Conservation (phyloP, 192 early-diverging fungal species). For the Rhizoclosmatium globosum region DNA sequence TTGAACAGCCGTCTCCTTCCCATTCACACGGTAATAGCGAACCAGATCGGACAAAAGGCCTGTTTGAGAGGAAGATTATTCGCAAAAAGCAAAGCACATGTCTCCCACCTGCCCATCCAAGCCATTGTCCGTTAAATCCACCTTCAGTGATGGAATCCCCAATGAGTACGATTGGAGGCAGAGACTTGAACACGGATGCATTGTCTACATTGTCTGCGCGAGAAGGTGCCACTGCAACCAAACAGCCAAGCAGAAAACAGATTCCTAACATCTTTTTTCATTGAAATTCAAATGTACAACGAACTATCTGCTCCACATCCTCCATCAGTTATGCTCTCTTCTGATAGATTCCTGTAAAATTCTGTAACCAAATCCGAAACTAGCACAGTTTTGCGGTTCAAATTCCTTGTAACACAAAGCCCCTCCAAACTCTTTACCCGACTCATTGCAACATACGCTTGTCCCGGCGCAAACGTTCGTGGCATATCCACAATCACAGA, state of each 20-base stretch:
- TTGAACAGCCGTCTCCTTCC: not conserved
- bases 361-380: slow-evolving; percentile 13
- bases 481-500: slow-evolving; percentile 49
- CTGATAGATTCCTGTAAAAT: slow-evolving; percentile 28
- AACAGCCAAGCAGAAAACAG: not conserved
- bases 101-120: slow-evolving; percentile 9
- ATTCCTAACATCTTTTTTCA: not conserved
- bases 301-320: no score
- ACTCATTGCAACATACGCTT: slow-evolving; percentile 60
- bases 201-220: not conserved
- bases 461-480: slow-evolving; percentile 55
- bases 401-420: slow-evolving; percentile 33
- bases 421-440: slow-evolving; percentile 53
- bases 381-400: slow-evolving; percentile 28
- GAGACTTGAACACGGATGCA: not conserved
- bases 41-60: slow-evolving; percentile 1
- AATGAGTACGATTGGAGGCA: not conserved
- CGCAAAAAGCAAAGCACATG: not conserved
- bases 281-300: no score
- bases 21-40: not conserved
- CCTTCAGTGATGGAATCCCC: slow-evolving; percentile 30
- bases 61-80: not conserved
- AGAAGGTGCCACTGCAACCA: not conserved
- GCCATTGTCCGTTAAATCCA: slow-evolving; percentile 15
- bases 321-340: not conserved